These are phyloP conservation scores for Fusarium temperatum DNA, from an alignment of 2,329 filamentous ascomycete species.

Conservation along the genomic window DNA sequence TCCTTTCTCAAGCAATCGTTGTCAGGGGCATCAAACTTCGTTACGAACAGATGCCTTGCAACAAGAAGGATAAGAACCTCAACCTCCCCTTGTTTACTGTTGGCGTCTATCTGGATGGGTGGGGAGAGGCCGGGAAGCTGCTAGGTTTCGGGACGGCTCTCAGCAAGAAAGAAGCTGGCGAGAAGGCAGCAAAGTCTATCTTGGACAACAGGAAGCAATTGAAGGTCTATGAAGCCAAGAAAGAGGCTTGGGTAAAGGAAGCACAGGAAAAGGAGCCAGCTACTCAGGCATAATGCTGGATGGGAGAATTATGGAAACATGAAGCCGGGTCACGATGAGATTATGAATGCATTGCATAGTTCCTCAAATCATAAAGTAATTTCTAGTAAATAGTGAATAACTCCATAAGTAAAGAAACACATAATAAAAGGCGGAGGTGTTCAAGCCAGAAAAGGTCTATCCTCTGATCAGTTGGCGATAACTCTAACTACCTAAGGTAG, in stretches of 20 bases:
- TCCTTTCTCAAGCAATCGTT: conserved; percentile 54
- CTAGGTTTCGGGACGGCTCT: conserved; percentile 71
- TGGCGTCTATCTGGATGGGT: conserved; percentile 72
- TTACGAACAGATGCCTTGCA: conserved; percentile 65
- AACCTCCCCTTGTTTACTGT: conserved; percentile 69
- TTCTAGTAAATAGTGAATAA: too few species aligned
- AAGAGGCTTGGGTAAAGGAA: conserved; percentile 53
- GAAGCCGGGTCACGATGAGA: background rate
- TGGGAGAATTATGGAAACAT: background rate
- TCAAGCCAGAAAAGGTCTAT: background rate
- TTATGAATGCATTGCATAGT: background rate
- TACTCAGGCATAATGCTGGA: background rate
- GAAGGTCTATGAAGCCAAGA: conserved; percentile 58
- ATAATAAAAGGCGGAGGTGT: background rate
- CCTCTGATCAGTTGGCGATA: background rate
- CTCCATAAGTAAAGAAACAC: too few species aligned
- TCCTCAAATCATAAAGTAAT: background rate
- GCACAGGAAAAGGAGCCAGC: conserved; percentile 9
- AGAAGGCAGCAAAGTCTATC: conserved; percentile 71
- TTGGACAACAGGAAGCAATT: conserved; percentile 73
- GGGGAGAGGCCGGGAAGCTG: conserved; percentile 70
- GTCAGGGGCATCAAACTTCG: conserved; percentile 66
- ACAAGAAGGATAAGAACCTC: conserved; percentile 62
- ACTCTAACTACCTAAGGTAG: background rate
- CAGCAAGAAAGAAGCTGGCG: conserved; percentile 75